phyloP scores from a whole-genome alignment of 495 filamentous ascomycete species.

The Neurospora terricola region DNA sequence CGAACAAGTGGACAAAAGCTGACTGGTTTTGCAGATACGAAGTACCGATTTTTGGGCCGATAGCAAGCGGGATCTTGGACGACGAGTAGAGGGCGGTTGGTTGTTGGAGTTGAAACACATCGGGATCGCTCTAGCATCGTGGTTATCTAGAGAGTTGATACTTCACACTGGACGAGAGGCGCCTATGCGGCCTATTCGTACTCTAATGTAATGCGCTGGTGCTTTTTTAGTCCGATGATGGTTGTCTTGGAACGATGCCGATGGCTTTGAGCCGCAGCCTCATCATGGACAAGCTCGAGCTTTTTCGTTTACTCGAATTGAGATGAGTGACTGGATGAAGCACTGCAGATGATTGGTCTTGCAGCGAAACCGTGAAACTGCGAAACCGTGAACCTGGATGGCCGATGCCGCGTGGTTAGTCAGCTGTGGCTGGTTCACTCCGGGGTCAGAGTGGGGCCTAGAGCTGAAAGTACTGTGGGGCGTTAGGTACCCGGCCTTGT shows the following conservation, averaged over 20 bases:
- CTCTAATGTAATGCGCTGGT: not conserved
- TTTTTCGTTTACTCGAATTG: not conserved
- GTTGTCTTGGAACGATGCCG: not conserved
- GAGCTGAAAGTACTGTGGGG: not conserved
- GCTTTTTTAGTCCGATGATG: not conserved
- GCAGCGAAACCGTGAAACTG: not conserved
- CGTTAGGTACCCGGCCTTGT: conserved; percentile 13
- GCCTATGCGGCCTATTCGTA: not conserved
- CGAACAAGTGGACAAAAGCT: not conserved
- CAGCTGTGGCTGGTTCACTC: conserved; percentile 6
- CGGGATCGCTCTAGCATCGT: not conserved
- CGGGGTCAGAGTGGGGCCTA: conserved; percentile 5
- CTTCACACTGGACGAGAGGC: not conserved
- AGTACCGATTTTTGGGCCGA: conserved; percentile 73
- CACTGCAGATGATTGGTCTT: not conserved
- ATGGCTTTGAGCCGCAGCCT: not conserved
- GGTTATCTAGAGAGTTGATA: not conserved
- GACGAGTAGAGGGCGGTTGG: conserved; percentile 52
- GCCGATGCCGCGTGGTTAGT: conserved; percentile 2
- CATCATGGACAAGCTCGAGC: not conserved
- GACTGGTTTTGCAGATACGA: conserved; percentile 46
- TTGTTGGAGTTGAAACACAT: not conserved
- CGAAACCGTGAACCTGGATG: not conserved
- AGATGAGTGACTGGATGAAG: not conserved
- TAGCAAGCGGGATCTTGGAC: conserved; percentile 87